Base-by-base conservation (phyloP, 345 rosid genomes). In the Citrus glauca region DNA sequence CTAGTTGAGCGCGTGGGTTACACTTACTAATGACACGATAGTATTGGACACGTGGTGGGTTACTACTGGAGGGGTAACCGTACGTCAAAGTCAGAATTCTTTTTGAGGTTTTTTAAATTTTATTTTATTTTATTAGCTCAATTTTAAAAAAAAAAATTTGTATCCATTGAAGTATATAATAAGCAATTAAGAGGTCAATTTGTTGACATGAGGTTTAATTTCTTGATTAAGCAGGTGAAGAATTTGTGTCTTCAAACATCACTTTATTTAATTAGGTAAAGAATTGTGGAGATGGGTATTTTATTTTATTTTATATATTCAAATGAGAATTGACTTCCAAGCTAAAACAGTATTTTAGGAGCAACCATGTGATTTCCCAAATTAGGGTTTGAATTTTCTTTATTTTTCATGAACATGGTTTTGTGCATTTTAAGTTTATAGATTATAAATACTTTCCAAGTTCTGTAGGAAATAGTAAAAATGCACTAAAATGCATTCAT, bases 221-320 rank as follows among this genome's bases (percentile, higher is more conserved):
- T 74, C 78, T 82, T 69, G 81, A 76, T 56, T 56, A 61, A 79
- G 83, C 69, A 28, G 86, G 79, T 77, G 79, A 68, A 74, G 86
- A 83, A 80, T 80, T 74, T 80, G 55, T 71, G 70, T 71, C 80
- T 66, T 62, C 75, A 50, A 71, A 72, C 62, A 17, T 40, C 4
- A n/a, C 45, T 75, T 77, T 78, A 66, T 85, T 81, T 85, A 69
- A 72, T 82, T 78, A 76, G 76, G 80, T 20, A 53, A 70, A 82
- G 80, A 78, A 82, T 53, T 69, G 2, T 68, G 28, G 40, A 66
- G 40, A 32, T n/a, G 63, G 30, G 19, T 50, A 74, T 72, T 65
- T 70, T 33, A 37, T 28, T 61, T 38, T 50, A 65, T 28, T 22
- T 40, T 42, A 42, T 66, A n/a, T 48, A 33, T 53, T 13, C 17